phyloP scores from a whole-genome alignment of 148 eudicot genomes.

The Camellia sinensis region DNA sequence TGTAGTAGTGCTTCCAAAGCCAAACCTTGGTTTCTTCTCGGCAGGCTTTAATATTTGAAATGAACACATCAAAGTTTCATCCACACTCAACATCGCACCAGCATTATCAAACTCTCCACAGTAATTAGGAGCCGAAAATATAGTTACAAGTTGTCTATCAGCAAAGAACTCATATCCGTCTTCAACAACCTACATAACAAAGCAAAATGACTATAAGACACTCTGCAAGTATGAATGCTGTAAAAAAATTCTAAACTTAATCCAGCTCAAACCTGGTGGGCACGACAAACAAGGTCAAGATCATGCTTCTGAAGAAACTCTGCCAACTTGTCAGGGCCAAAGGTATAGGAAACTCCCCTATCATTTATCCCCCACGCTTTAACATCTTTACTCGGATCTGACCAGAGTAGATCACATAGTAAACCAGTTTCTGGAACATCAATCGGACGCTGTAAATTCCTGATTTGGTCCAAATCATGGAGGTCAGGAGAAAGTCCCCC shows the following conservation, averaged over 20 bases:
- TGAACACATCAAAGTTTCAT: neutral
- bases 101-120: slow-evolving; percentile 11
- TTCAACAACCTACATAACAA: neutral
- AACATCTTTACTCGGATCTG: slow-evolving; percentile 6
- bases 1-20: neutral
- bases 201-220: neutral
- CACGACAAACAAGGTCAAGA: slow-evolving; percentile 4
- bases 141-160: slow-evolving; percentile 6
- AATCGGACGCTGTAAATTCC: neutral
- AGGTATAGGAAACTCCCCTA: slow-evolving; percentile 1
- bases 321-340: neutral
- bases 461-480: neutral
- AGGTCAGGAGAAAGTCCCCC: slow-evolving; percentile 9
- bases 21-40: neutral
- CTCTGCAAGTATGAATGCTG: neutral
- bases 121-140: slow-evolving; percentile 7
- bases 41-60: slow-evolving; percentile 6
- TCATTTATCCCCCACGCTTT: slow-evolving; percentile 3
- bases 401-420: slow-evolving; percentile 1
- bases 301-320: slow-evolving; percentile 3
- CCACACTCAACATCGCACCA: slow-evolving; percentile 1
- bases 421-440: slow-evolving; percentile 4
- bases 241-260: neutral
- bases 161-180: slow-evolving; percentile 8
- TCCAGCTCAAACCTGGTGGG: slow-evolving; percentile 1